phyloP scores from a whole-genome alignment of 257 asterid genomes.

The Solanum ahanhuiri region DNA sequence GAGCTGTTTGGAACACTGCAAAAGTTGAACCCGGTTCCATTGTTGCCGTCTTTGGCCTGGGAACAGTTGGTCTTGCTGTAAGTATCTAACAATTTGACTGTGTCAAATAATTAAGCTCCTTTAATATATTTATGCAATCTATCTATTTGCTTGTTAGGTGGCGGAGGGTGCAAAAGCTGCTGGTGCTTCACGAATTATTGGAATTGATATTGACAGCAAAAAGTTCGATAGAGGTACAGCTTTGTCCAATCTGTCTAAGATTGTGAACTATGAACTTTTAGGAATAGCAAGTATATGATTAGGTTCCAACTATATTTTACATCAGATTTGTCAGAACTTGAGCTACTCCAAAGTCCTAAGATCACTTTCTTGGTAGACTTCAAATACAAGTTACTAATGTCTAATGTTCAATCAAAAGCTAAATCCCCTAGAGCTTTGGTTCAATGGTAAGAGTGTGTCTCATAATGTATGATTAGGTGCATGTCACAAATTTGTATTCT shows the following conservation, averaged over 20 bases:
- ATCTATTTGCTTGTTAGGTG: conserved; percentile 35
- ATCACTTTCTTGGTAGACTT: background rate
- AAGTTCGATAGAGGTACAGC: conserved; percentile 66
- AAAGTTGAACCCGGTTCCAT: conserved; percentile 90
- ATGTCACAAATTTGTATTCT: background rate
- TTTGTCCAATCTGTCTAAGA: background rate
- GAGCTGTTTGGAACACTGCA: conserved; percentile 99
- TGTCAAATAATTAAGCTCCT: background rate
- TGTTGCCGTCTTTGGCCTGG: conserved; percentile 95
- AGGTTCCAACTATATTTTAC: background rate
- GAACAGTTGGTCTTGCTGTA: conserved; percentile 97
- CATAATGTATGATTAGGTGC: background rate
- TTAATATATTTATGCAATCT: background rate
- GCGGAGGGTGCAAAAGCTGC: conserved; percentile 99
- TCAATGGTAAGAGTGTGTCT: background rate
- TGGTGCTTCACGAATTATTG: conserved; percentile 94
- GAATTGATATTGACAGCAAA: conserved; percentile 81
- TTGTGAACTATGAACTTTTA: background rate
- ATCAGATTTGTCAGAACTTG: background rate
- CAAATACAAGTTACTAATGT: background rate
- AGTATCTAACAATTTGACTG: conserved; percentile 21
- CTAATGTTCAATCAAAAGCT: background rate
- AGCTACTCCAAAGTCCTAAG: background rate
- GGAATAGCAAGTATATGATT: background rate
- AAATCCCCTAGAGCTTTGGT: background rate